Conservation (phyloP, 108 stramenopile genomes). For the Aurantiochytrium sp. region DNA sequence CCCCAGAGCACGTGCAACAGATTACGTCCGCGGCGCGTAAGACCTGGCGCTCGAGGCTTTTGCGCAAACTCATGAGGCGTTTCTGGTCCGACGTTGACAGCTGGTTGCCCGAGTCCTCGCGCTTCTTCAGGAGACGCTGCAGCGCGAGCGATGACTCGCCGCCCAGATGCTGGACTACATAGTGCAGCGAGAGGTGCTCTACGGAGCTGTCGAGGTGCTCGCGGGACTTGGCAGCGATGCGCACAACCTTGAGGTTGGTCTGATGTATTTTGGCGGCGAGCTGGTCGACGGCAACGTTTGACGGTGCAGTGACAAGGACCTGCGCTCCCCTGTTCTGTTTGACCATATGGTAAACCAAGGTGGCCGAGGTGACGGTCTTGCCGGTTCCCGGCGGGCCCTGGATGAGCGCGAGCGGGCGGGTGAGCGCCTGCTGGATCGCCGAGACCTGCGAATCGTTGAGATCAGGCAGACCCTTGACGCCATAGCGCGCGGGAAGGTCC, state of each 20-base stretch:
- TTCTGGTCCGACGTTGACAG: slow-evolving; percentile 82
- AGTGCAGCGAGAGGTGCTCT: slow-evolving; percentile 82
- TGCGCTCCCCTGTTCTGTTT: slow-evolving; percentile 74
- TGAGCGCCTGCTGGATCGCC: slow-evolving; percentile 80
- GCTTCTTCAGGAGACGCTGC: slow-evolving; percentile 72
- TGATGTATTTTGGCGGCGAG: slow-evolving; percentile 93
- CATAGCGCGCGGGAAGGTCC: slow-evolving; percentile 18
- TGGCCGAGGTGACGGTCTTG: slow-evolving; percentile 94
- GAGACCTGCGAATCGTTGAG: slow-evolving; percentile 91
- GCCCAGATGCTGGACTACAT: slow-evolving; percentile 56
- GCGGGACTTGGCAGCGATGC: slow-evolving; percentile 85
- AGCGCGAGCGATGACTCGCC: slow-evolving; percentile 71
- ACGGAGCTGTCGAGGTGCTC: slow-evolving; percentile 77
- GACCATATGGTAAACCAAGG: slow-evolving; percentile 91
- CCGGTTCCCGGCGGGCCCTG: slow-evolving; percentile 96
- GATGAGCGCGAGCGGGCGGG: slow-evolving; percentile 85
- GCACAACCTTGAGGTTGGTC: slow-evolving; percentile 89
- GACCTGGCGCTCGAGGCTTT: slow-evolving; percentile 48
- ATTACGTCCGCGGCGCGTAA: slow-evolving; percentile 96
- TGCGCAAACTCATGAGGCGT: slow-evolving; percentile 64
- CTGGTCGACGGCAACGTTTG: slow-evolving; percentile 97
- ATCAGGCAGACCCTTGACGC: slow-evolving; percentile 68
- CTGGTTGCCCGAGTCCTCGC: slow-evolving; percentile 63
- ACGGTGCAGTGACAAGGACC: slow-evolving; percentile 93
- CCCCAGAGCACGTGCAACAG: slow-evolving; percentile 95